Evolutionary conservation across 257 asterid genomes (phyloP).

Genomic region (Hygrophila difformis): DNA sequence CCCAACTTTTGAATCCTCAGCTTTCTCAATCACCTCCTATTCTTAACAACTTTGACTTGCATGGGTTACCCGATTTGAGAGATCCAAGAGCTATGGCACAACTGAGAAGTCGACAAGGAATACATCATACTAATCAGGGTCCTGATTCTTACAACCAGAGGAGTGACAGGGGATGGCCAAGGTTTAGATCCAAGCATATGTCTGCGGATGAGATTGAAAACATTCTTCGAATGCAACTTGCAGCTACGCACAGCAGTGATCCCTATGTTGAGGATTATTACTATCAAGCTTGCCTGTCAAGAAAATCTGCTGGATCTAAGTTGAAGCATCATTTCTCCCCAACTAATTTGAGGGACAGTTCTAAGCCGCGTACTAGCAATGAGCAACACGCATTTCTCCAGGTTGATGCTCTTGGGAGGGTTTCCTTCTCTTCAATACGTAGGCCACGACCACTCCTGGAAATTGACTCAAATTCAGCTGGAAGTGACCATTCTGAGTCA

Average conservation of each 20-base stretch:
- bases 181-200: conserved; percentile 78
- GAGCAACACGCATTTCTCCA: conserved; percentile 81
- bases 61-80: conserved; percentile 56
- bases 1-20: conserved; percentile 48
- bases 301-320: conserved; percentile 58
- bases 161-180: conserved; percentile 54
- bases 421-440: conserved; percentile 84
- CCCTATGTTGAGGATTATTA: conserved; percentile 90
- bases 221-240: conserved; percentile 70
- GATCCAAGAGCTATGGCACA: conserved; percentile 54
- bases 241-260: conserved; percentile 89
- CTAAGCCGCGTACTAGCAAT: conserved; percentile 49
- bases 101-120: conserved; percentile 45
- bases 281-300: conserved; percentile 82
- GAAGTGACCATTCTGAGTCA: conserved; percentile 33
- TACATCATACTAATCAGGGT: conserved; percentile 46
- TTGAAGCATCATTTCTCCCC: conserved; percentile 87
- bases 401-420: conserved; percentile 92
- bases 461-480: conserved; percentile 57
- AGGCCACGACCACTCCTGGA: conserved; percentile 91
- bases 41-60: conserved; percentile 47
- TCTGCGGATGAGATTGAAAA: conserved; percentile 76
- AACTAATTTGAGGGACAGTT: conserved; percentile 43
- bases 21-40: conserved; percentile 50
- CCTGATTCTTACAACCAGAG: conserved; percentile 37